Evolutionary conservation across 257 asterid genomes (phyloP), one percentile per base, ranked within the genome.

Genomic region (Jacaranda copaia): DNA sequence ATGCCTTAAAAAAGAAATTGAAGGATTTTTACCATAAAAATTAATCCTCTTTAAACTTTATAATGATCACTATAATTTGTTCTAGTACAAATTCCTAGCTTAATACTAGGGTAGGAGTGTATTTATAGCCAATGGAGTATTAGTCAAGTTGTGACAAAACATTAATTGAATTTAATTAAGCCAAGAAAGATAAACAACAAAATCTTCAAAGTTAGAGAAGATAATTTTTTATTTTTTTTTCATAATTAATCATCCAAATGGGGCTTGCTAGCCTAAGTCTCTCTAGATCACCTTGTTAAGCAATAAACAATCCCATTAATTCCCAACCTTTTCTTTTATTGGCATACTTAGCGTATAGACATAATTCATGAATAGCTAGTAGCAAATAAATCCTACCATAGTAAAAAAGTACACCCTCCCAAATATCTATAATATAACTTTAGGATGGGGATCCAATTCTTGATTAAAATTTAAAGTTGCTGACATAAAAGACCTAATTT

Each of bases 101-200:
- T n/a, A 20, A 38, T 60, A 59, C 6, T 74, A 80, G 77, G 70
- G 63, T 68, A 32, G 77, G 77, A 55, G 45, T 64, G 70, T 74
- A 80, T 74, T 48, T 74, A 80, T 46, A 48, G 62, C 76, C 18
- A 64, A 48, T 59, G 7, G 13, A 64, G 64, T 57, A 66, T 48
- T 69, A 75, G 62, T 74, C 80, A 75, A 8, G 39, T 69, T 60
- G 73, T 68, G 69, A 74, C 77, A 52, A 80, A 80, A 59, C 18
- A 75, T 53, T 80, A 42, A 80, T 16, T 68, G 43, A 43, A 68
- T 51, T 74, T 75, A 75, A 75, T 80, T 74, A 74, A 68, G 45
- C 53, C 40, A 59, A 38, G 57, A 32, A 20, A 42, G 42, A 69
- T 68, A 52, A 79, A 74, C 18, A 58, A 66, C 42, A 39, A 79